These are phyloP conservation scores for Dryadomyces sulphureus DNA, from an alignment of 2,329 filamentous ascomycete species.

Conservation along the genomic window DNA sequence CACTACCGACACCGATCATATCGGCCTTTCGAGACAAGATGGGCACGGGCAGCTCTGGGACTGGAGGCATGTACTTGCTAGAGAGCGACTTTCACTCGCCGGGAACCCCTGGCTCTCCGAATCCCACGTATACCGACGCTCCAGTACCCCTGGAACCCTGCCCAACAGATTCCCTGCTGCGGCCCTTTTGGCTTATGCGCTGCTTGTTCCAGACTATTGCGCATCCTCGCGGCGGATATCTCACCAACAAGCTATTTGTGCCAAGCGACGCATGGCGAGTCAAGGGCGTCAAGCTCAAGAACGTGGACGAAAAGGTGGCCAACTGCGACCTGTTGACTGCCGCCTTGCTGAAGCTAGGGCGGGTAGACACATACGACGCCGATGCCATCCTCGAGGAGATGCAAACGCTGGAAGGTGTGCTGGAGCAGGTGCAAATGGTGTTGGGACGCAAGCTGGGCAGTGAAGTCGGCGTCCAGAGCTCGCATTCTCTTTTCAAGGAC, in stretches of 20 bases:
- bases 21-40: slow-evolving; percentile 45
- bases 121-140: slow-evolving; percentile 44
- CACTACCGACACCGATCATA: slow-evolving; percentile 52
- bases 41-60: slow-evolving; percentile 33
- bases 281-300: slow-evolving; percentile 83
- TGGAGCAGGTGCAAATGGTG: slow-evolving; percentile 70
- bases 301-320: slow-evolving; percentile 82
- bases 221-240: slow-evolving; percentile 80
- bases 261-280: slow-evolving; percentile 89
- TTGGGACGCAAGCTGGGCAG: slow-evolving; percentile 77
- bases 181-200: slow-evolving; percentile 96
- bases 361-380: slow-evolving; percentile 78
- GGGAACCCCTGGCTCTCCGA: slow-evolving; percentile 45
- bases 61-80: slow-evolving; percentile 65
- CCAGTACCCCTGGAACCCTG: slow-evolving; percentile 80
- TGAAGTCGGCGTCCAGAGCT: slow-evolving; percentile 74
- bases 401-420: slow-evolving; percentile 69
- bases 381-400: slow-evolving; percentile 90
- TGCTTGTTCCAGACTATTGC: slow-evolving; percentile 84
- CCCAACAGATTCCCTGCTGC: slow-evolving; percentile 73
- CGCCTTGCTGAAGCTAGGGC: slow-evolving; percentile 66
- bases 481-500: slow-evolving; percentile 61
- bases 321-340: slow-evolving; percentile 86
- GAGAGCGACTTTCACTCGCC: slow-evolving; percentile 68
- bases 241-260: slow-evolving; percentile 84